A percentile compares a stretch with the other conserved stretches of the same genome.
Evolutionary conservation across 257 asterid genomes (phyloP).

Genomic region (Solanum chaucha): DNA sequence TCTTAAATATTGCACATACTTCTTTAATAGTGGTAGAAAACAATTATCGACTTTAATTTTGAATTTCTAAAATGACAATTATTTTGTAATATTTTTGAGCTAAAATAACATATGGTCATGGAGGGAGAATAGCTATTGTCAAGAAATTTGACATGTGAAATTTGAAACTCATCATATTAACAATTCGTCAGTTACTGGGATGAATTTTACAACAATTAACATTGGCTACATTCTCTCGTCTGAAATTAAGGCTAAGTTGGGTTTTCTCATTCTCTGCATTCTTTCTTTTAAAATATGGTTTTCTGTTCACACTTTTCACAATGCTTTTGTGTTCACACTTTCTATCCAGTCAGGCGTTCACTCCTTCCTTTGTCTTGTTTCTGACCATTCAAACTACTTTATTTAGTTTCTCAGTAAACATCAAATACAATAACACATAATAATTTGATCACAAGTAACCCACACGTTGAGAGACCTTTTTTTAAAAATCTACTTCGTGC

Average conservation of each 20-base stretch:
- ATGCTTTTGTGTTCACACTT: not conserved
- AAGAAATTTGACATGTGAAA: not conserved
- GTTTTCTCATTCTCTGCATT: not conserved
- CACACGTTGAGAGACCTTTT: not conserved
- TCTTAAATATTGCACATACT: not conserved
- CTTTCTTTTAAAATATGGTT: not conserved
- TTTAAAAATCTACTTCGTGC: not conserved
- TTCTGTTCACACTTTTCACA: not conserved
- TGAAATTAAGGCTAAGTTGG: not conserved
- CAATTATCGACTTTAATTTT: not conserved
- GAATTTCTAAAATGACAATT: not conserved
- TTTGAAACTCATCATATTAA: not conserved
- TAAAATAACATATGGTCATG: too few species aligned
- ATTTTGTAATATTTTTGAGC: not conserved
- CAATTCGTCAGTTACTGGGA: not conserved
- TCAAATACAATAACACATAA: not conserved
- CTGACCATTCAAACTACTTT: too few species aligned
- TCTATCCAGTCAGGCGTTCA: not conserved
- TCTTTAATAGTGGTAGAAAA: not conserved
- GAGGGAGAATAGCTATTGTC: not conserved
- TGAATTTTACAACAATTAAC: not conserved
- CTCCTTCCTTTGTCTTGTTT: not conserved
- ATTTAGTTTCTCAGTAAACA: too few species aligned
- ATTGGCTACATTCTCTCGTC: not conserved
- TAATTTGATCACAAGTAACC: not conserved